A percentile compares a stretch with the other conserved stretches of the same genome.
Evolutionary conservation across 2,329 filamentous ascomycete genomes (phyloP).

Genomic region (Alternaria infectoria): DNA sequence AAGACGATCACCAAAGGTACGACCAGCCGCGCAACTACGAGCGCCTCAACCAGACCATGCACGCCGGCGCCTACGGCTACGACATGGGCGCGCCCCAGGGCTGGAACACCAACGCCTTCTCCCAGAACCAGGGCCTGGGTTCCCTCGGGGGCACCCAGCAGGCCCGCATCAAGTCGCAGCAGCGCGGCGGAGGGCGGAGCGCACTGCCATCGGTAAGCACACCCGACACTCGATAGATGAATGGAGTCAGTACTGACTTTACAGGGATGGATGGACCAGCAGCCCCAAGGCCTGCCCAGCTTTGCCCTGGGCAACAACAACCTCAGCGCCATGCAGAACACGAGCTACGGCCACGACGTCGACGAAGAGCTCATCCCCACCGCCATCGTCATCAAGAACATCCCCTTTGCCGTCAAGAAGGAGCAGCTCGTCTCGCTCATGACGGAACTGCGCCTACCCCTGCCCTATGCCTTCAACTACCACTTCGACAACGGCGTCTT

Average conservation of each 20-base stretch:
- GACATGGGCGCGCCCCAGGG: conserved; percentile 74
- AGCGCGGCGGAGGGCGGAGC: conserved; percentile 56
- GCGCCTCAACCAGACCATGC: conserved; percentile 64
- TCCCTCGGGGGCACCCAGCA: conserved; percentile 60
- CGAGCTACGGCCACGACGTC: conserved; percentile 58
- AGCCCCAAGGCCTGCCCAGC: conserved; percentile 51
- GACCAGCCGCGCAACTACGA: conserved; percentile 63
- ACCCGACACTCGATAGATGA: neutral
- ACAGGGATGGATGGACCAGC: conserved; percentile 67
- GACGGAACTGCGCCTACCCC: conserved; percentile 89
- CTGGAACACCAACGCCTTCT: conserved; percentile 80
- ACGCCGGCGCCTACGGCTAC: conserved; percentile 68
- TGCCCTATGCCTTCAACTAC: conserved; percentile 99
- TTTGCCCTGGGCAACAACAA: conserved; percentile 49
- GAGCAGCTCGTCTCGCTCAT: conserved; percentile 92
- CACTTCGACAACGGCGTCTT: conserved; percentile 99
- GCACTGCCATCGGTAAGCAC: conserved; percentile 77
- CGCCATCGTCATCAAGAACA: conserved; percentile 99
- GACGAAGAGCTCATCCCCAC: conserved; percentile 94
- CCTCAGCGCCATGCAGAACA: conserved; percentile 46
- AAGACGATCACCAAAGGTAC: conserved; percentile 66
- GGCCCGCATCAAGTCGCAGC: conserved; percentile 62
- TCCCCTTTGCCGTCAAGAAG: conserved; percentile 97
- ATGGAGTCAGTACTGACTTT: conserved; percentile 6
- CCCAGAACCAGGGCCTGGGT: conserved; percentile 69